Percentiles rank a stretch among this genome's conserved stretches.
phyloP scores from a whole-genome alignment of 208 protist species.

The Acanthamoeba lenticulata region DNA sequence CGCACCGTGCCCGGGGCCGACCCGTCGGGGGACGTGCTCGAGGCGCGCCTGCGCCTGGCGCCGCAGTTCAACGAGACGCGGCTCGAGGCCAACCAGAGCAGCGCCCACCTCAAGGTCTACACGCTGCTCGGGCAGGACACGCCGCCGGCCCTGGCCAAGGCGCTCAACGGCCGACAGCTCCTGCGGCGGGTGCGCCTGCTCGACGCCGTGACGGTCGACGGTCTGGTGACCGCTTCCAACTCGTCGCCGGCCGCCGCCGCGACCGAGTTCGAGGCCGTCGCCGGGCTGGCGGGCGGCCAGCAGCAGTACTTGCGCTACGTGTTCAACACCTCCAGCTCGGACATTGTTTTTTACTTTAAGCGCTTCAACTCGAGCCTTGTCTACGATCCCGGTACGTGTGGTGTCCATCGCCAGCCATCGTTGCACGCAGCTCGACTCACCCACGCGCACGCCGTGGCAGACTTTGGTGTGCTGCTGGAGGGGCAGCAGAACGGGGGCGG shows the following conservation, averaged over 20 bases:
- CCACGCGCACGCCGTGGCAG: not conserved
- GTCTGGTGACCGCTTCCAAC: not conserved
- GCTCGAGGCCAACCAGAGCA: not conserved
- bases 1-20: not conserved
- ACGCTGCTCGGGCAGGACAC: not conserved
- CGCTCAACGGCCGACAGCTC: not conserved
- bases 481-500: not conserved
- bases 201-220: not conserved
- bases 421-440: not conserved
- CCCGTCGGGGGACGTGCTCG: not conserved
- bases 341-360: not conserved
- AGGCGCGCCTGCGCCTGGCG: not conserved
- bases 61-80: not conserved
- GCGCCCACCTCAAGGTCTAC: not conserved
- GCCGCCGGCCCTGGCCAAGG: not conserved
- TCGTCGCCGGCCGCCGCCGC: not conserved
- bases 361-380: constrained; percentile 14
- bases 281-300: too few species aligned
- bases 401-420: not conserved
- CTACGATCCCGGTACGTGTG: not conserved
- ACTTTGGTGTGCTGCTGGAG: not conserved
- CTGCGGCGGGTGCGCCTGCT: not conserved
- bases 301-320: too few species aligned
- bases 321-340: not conserved
- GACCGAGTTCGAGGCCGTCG: not conserved